Evolutionary conservation across 2,329 filamentous ascomycete species (phyloP).

Genomic region (Ophiostoma perfectum): DNA sequence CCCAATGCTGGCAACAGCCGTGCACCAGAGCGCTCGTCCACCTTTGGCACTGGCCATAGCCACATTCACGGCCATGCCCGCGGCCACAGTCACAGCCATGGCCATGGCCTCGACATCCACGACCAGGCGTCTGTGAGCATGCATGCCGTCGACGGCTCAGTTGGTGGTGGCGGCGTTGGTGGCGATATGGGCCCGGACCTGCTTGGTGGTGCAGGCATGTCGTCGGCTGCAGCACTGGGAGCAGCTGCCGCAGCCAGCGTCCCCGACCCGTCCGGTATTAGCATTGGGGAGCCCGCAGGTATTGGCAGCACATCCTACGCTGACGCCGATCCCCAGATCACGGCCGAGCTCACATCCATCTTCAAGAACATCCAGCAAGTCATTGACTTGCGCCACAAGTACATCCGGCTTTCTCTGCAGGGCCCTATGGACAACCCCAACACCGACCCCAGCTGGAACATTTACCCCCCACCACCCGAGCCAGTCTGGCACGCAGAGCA

Average conservation of each 20-base stretch:
- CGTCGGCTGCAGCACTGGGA: constrained; percentile 13
- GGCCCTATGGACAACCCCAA: constrained; percentile 79
- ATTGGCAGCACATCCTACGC: constrained; percentile 62
- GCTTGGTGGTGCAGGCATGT: constrained; percentile 23
- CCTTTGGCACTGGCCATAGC: constrained; percentile 2
- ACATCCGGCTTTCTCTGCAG: constrained; percentile 80
- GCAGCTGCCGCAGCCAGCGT: constrained; percentile 24
- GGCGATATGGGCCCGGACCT: constrained; percentile 24
- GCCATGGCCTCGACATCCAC: constrained; percentile 10
- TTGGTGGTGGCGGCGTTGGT: constrained; percentile 24
- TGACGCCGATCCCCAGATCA: constrained; percentile 71
- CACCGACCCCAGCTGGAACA: constrained; percentile 73
- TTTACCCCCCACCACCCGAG: constrained; percentile 87
- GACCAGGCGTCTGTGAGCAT: constrained; percentile 19
- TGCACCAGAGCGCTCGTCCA: constrained; percentile 17
- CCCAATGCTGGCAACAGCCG: constrained; percentile 15
- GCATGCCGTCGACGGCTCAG: constrained; percentile 19
- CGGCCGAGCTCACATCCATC: constrained; percentile 76
- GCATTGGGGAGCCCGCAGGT: constrained; percentile 50
- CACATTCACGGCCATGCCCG: not conserved
- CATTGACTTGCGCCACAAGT: constrained; percentile 82
- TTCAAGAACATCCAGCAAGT: constrained; percentile 87
- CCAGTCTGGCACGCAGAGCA: constrained; percentile 72
- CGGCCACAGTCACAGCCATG: not conserved
- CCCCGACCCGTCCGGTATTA: constrained; percentile 31